phyloP scores from a whole-genome alignment of 176 grass and related monocot genomes.

The Saccharum spontaneum region DNA sequence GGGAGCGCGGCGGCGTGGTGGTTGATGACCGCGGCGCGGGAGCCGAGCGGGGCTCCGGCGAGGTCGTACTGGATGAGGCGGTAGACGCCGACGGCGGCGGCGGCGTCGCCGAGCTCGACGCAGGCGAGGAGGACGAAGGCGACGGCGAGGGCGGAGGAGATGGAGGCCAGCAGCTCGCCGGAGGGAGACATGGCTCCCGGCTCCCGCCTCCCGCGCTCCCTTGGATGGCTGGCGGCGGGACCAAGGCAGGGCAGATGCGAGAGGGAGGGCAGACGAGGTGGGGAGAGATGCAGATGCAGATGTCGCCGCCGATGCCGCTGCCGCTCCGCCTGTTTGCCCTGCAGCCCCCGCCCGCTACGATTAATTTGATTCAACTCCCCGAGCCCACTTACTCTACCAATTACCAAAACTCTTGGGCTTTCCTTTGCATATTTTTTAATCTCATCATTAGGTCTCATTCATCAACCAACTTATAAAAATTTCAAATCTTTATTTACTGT shows the following conservation, averaged over 20 bases:
- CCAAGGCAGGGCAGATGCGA: not conserved
- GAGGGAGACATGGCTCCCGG: constrained; percentile 27
- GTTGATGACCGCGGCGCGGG: constrained; percentile 65
- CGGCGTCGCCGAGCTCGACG: constrained; percentile 84
- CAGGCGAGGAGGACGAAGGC: constrained; percentile 80
- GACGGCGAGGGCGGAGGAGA: constrained; percentile 62
- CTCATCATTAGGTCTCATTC: too few species aligned
- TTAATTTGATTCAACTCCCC: too few species aligned
- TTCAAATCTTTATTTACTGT: too few species aligned
- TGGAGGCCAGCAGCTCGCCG: constrained; percentile 50
- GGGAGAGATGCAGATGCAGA: constrained; percentile 43
- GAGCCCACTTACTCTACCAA: too few species aligned
- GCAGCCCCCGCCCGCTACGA: too few species aligned
- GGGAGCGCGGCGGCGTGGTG: constrained; percentile 69
- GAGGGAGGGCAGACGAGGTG: not conserved
- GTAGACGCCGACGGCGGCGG: constrained; percentile 84
- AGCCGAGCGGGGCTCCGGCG: constrained; percentile 60
- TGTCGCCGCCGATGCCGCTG: not conserved
- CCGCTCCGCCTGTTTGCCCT: not conserved
- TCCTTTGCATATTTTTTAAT: too few species aligned
- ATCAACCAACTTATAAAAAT: too few species aligned
- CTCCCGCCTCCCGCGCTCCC: not conserved
- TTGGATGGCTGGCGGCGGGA: not conserved
- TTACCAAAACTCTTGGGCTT: too few species aligned
- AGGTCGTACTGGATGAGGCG: constrained; percentile 99